Evolutionary conservation across 2,329 filamentous ascomycete genomes (phyloP).

Genomic region (Penicillium janthinellum): DNA sequence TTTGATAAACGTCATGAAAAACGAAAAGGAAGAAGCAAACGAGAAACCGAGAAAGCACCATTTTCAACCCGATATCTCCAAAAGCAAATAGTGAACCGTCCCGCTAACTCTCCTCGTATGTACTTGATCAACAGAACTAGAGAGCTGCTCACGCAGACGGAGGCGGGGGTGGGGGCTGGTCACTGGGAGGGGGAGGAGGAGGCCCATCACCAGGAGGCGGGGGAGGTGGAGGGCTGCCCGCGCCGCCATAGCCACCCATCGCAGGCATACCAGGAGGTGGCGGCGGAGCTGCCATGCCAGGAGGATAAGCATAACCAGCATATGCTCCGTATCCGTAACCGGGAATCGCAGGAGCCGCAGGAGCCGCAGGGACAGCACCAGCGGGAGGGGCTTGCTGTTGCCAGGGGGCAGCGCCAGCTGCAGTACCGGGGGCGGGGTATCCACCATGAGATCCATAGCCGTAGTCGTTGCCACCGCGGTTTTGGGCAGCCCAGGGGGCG

Average conservation of each 20-base stretch:
- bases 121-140: background rate
- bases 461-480: conserved; percentile 49
- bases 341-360: conserved; percentile 49
- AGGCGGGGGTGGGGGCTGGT: conserved; percentile 64
- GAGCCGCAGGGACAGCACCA: conserved; percentile 47
- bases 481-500: conserved; percentile 39
- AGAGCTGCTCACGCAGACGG: conserved; percentile 44
- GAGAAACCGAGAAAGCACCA: background rate
- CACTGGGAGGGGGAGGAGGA: conserved; percentile 53
- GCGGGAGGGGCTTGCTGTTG: conserved; percentile 58
- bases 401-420: conserved; percentile 58
- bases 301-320: conserved; percentile 48
- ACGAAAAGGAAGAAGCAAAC: background rate
- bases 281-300: conserved; percentile 52
- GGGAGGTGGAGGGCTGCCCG: conserved; percentile 41
- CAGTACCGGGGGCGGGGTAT: conserved; percentile 49
- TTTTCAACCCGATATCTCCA: background rate
- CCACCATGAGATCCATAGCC: conserved; percentile 42
- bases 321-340: conserved; percentile 62
- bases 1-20: background rate
- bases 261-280: conserved; percentile 49
- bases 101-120: background rate
- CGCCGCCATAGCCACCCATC: conserved; percentile 41
- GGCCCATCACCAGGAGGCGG: conserved; percentile 40
- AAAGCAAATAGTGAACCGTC: background rate